phyloP scores from a whole-genome alignment of 1,284 basidiomycete species.

The Tilletia caries region DNA sequence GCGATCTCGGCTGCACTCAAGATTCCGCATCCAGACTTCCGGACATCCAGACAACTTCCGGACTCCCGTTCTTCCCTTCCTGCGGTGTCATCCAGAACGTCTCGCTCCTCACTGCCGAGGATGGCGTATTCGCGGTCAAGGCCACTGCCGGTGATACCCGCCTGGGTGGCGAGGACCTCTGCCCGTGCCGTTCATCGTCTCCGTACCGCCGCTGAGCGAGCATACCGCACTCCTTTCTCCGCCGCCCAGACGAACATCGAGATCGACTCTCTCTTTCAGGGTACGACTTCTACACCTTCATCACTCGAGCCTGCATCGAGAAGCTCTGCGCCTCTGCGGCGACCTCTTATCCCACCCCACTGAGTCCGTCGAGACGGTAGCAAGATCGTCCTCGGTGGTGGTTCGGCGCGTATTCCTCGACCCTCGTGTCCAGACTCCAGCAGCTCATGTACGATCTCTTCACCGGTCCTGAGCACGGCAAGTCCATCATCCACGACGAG shows the following conservation, averaged over 20 bases:
- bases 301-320: constrained; percentile 87
- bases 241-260: constrained; percentile 98
- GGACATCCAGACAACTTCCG: too few species aligned
- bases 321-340: constrained; percentile 99
- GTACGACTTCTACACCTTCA: constrained; percentile 56
- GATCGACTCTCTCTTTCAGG: constrained; percentile 96
- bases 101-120: constrained; percentile 93
- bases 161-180: constrained; percentile 96
- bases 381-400: constrained; percentile 98
- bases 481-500: constrained; percentile 66
- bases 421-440: constrained; percentile 99
- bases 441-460: constrained; percentile 96
- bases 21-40: too few species aligned
- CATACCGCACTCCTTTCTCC: constrained; percentile 94
- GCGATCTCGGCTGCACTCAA: too few species aligned
- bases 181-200: constrained; percentile 92
- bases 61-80: too few species aligned
- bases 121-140: constrained; percentile 99
- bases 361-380: constrained; percentile 99
- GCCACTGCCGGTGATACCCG: constrained; percentile 99
- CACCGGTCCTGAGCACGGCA: constrained; percentile 93
- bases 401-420: constrained; percentile 99
- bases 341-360: constrained; percentile 90
- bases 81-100: constrained; percentile 58
- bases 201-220: constrained; percentile 95